Evolutionary conservation across 495 filamentous ascomycete species (phyloP).

Genomic region (Cryomyces minteri): DNA sequence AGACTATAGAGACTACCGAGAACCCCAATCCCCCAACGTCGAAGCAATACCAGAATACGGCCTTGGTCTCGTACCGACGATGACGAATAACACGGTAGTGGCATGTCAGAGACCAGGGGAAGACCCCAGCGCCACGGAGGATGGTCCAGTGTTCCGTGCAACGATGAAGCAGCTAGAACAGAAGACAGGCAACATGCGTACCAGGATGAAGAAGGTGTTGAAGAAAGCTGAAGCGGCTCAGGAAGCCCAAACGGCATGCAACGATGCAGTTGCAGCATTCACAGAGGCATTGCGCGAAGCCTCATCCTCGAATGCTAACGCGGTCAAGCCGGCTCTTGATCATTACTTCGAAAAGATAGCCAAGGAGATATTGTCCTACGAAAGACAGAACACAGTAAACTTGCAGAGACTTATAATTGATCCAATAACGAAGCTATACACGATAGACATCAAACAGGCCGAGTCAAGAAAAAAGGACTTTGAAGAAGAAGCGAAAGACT

Average conservation of each 20-base stretch:
- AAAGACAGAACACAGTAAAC: conserved; percentile 64
- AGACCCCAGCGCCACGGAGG: conserved; percentile 70
- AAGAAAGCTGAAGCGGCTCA: conserved; percentile 79
- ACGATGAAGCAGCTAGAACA: conserved; percentile 94
- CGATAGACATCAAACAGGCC: conserved; percentile 92
- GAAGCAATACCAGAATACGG: conserved; percentile 27
- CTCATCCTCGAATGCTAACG: conserved; percentile 79
- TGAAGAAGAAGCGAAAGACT: conserved; percentile 94
- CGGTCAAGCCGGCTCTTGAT: conserved; percentile 85
- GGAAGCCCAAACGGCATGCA: conserved; percentile 60
- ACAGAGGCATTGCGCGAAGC: conserved; percentile 79
- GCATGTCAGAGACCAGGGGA: conserved; percentile 72
- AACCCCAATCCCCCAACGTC: conserved; percentile 48
- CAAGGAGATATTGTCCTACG: conserved; percentile 72
- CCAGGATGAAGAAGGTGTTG: conserved; percentile 87
- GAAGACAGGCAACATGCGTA: conserved; percentile 87
- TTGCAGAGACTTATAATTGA: conserved; percentile 89
- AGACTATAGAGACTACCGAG: conserved; percentile 28
- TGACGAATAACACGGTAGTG: conserved; percentile 30
- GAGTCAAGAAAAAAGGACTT: conserved; percentile 96
- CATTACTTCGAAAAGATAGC: conserved; percentile 98
- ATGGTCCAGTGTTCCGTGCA: conserved; percentile 88
- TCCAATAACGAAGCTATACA: conserved; percentile 78
- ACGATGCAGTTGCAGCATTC: conserved; percentile 65
- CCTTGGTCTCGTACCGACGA: conserved; percentile 19